These are phyloP conservation scores for Letharia columbiana DNA, from an alignment of 495 filamentous ascomycete species.

Conservation along the genomic window DNA sequence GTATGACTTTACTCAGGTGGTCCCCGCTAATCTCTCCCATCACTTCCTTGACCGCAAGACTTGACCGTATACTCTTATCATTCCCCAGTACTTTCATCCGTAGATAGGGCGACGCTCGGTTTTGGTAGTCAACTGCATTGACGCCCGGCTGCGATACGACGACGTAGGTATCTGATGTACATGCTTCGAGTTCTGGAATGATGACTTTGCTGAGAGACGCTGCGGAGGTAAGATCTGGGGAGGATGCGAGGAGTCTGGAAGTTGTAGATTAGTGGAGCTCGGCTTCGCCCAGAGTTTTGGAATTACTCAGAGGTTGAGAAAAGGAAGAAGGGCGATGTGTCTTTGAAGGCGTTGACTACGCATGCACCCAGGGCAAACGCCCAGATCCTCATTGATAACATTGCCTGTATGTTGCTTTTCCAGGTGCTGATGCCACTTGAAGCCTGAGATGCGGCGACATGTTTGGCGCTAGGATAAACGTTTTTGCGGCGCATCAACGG, in stretches of 20 bases:
- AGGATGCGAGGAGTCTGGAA: slow-evolving; percentile 38
- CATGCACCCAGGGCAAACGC: slow-evolving; percentile 52
- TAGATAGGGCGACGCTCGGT: slow-evolving; percentile 53
- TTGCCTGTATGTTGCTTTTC: not conserved
- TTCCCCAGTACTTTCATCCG: slow-evolving; percentile 43
- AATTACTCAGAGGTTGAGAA: slow-evolving; percentile 68
- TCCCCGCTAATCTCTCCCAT: slow-evolving; percentile 51
- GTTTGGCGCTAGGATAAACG: slow-evolving; percentile 7
- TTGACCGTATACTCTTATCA: slow-evolving; percentile 43
- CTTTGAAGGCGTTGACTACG: slow-evolving; percentile 54
- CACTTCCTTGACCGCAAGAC: slow-evolving; percentile 51
- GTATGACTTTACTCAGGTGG: slow-evolving; percentile 43
- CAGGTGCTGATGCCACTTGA: slow-evolving; percentile 11
- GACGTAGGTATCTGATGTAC: slow-evolving; percentile 70
- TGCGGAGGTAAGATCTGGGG: slow-evolving; percentile 38
- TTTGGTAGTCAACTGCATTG: slow-evolving; percentile 54
- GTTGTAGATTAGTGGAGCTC: slow-evolving; percentile 16
- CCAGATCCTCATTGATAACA: slow-evolving; percentile 30
- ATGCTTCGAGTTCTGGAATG: slow-evolving; percentile 46
- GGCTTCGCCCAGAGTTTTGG: slow-evolving; percentile 2
- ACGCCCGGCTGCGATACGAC: slow-evolving; percentile 72
- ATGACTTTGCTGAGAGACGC: slow-evolving; percentile 31
- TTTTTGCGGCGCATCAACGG: slow-evolving; percentile 5
- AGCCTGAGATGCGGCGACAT: not conserved
- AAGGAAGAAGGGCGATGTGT: slow-evolving; percentile 81